phyloP scores from a whole-genome alignment of 2,329 filamentous ascomycete genomes.

The Cordyceps cicadae region DNA sequence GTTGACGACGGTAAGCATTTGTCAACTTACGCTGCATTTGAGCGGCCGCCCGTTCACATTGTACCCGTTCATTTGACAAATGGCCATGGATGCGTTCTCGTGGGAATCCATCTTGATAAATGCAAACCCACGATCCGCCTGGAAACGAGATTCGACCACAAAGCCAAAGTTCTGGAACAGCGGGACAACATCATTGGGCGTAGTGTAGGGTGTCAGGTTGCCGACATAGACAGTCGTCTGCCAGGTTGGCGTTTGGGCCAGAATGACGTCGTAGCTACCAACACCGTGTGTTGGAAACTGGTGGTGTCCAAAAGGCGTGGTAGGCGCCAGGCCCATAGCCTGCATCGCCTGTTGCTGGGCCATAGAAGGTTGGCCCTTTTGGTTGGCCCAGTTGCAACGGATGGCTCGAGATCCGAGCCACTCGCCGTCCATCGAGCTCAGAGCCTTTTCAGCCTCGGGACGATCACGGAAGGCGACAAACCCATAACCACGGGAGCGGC shows the following conservation, averaged over 20 bases:
- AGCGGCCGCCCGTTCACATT: conserved; percentile 94
- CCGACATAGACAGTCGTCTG: conserved; percentile 98
- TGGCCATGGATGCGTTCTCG: conserved; percentile 96
- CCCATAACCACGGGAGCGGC: conserved; percentile 90
- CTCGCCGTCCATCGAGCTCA: conserved; percentile 97
- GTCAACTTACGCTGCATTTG: conserved; percentile 87
- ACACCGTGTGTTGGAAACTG: conserved; percentile 96
- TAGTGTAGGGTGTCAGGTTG: conserved; percentile 95
- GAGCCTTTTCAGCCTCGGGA: conserved; percentile 84
- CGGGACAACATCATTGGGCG: conserved; percentile 91
- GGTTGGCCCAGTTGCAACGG: conserved; percentile 99
- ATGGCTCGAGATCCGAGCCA: conserved; percentile 98
- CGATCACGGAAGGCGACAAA: conserved; percentile 97
- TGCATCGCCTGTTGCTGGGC: conserved; percentile 96
- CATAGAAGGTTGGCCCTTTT: conserved; percentile 98
- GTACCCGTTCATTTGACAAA: conserved; percentile 96
- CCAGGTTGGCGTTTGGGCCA: conserved; percentile 91
- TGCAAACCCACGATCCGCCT: conserved; percentile 93
- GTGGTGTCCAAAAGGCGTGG: conserved; percentile 91
- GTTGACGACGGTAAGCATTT: background rate
- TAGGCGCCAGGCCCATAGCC: conserved; percentile 96
- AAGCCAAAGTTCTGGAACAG: conserved; percentile 98
- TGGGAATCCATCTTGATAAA: conserved; percentile 99
- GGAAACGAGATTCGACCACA: conserved; percentile 94
- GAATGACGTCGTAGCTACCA: conserved; percentile 95